These are phyloP conservation scores for Hylodesmum podocarpum DNA, from an alignment of 306 rosid species.

Conservation along the genomic window DNA sequence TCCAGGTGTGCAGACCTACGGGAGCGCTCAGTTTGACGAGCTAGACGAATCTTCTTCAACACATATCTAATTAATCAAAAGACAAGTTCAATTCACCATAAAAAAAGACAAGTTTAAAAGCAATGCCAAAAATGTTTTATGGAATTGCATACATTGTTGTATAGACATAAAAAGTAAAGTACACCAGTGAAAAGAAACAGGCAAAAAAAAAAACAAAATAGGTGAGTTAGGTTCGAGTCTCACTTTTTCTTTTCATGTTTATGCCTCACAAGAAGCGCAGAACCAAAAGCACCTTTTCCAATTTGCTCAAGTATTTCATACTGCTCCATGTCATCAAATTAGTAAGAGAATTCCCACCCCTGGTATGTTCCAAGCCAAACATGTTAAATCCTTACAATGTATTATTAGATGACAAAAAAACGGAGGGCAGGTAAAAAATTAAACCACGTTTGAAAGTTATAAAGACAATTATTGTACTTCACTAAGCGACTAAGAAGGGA, in stretches of 20 bases:
- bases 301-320: constrained; percentile 96
- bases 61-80: constrained; percentile 65
- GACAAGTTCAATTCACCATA: too few relatives aligned
- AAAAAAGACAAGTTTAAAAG: constrained; percentile 8
- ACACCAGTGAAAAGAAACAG: constrained; percentile 14
- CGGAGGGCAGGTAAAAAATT: background rate
- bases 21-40: constrained; percentile 97
- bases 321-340: constrained; percentile 70
- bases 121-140: background rate
- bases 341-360: constrained; percentile 41
- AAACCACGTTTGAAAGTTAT: background rate
- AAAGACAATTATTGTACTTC: constrained; percentile 2
- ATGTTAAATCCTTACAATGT: constrained; percentile 27
- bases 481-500: constrained; percentile 28
- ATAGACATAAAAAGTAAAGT: constrained; percentile 9
- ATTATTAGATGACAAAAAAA: background rate
- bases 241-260: constrained; percentile 97
- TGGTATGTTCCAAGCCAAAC: constrained; percentile 32
- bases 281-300: constrained; percentile 97
- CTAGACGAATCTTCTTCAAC: constrained; percentile 94
- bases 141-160: background rate
- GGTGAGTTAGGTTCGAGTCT: constrained; percentile 41
- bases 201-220: background rate
- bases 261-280: constrained; percentile 98
- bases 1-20: constrained; percentile 98